Evolutionary conservation across 345 rosid genomes (phyloP), one percentile per base, ranked within the genome.

Genomic region (Populus alba): DNA sequence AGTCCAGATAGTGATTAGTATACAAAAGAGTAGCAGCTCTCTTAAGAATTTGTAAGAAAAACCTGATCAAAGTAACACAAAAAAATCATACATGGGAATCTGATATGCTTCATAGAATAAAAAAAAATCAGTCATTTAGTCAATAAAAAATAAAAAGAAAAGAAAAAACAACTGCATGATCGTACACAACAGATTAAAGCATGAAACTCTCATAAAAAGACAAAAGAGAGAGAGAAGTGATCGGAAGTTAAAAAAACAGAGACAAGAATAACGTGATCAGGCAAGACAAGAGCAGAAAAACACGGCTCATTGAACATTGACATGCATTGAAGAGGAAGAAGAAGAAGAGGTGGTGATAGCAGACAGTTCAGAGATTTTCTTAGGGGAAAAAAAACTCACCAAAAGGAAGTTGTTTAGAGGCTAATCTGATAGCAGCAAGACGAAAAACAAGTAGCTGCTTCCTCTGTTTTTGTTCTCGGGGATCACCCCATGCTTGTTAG

Each of bases 401-500:
- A 8, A 33, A 37, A 81, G 41, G 47, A 23, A 70, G 27, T 47
- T 55, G 47, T 22, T 49, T 63, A 4, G 75, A 20, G 33, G 72
- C 70, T 59, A 29, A 12, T 38, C 43, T 67, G 25, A 35, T 11
- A 65, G 63, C 72, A 17, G 75, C 76, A 45, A 61, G 12, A 59
- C 20, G 38, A 3, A 43, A 68, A 75, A 70, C 73, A 68, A 51
- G 61, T 8, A 31, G 81, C 72, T 55, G 80, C 81, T 39, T 76
- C 63, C 17, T 22, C 59, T 57, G 66, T 63, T 33, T 65, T 75
- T 18, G 17, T 31, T 55, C 15, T 39, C n/a, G 8, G 35, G 73
- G 68, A 51, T 85, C 86, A 87, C 47, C 87, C 90, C 90, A 85
- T 83, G 79, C 33, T 61, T 27, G 69, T 66, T 57, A 80, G 89